A percentile compares a stretch with the other conserved stretches of the same genome.
Evolutionary conservation across 345 rosid species (phyloP).

Genomic region (Heritiera fomes): DNA sequence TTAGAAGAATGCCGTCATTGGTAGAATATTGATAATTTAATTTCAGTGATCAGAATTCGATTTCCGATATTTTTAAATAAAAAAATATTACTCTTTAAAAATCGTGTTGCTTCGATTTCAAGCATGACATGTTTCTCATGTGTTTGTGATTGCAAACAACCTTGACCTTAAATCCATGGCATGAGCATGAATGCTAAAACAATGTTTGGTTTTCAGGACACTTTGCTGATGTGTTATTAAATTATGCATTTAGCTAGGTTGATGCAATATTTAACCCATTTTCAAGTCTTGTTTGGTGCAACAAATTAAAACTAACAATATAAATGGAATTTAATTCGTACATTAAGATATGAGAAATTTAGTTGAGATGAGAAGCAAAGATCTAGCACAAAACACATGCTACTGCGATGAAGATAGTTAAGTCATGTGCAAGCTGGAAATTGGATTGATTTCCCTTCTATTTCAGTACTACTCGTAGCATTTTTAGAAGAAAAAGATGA

Average conservation of each 20-base stretch:
- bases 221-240: neutral
- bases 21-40: too few relatives aligned
- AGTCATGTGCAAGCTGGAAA: slow-evolving; percentile 17
- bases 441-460: neutral
- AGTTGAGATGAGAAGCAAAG: neutral
- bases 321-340: neutral
- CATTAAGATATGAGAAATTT: neutral
- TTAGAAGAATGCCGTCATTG: neutral
- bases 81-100: too few relatives aligned
- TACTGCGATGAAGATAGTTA: neutral
- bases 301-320: neutral
- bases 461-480: neutral
- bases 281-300: slow-evolving; percentile 7
- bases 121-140: too few relatives aligned
- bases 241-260: neutral
- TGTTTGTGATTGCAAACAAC: too few relatives aligned
- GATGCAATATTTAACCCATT: neutral
- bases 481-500: neutral
- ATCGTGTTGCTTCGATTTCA: too few relatives aligned
- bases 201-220: too few relatives aligned
- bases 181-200: too few relatives aligned
- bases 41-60: too few relatives aligned
- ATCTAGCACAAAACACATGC: slow-evolving; percentile 21
- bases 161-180: too few relatives aligned
- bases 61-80: too few relatives aligned